Base-by-base conservation (phyloP, 1,284 basidiomycete genomes). In the Marasmius tenuissimus region DNA sequence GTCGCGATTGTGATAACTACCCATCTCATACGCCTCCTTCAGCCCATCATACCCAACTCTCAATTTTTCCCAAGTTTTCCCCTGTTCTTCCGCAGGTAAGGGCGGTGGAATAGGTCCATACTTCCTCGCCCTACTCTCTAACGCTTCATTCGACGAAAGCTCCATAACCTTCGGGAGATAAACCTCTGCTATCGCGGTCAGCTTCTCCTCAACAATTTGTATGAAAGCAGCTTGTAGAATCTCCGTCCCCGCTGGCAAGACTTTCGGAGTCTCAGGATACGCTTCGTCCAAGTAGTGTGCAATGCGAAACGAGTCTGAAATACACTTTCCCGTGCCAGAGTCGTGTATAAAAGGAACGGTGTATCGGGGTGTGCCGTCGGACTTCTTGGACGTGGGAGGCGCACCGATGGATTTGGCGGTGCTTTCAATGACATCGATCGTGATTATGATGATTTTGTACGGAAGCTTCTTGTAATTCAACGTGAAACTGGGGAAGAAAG, bases 121-220 rank as follows among this genome's bases (percentile, higher is more conserved):
- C 0, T 69, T 71, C 33, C 12, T 57, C 22, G 70, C 69, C 60
- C 75, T 77, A 34, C 65, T 73, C 74, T 12, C 27, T 50, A 53
- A 67, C 58, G 40, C 72, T 77, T 22, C 53, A 5, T 4, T 73
- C 7, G 52, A 12, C 3, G n/a, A 1, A 18, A 33, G 70, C 50
- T 71, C 71, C 37, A 75, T 54, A 11, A 52, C 51, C 5, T 18
- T 16, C 10, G 27, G 38, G 6, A 50, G 34, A 2, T 14, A 34
- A n/a, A 40, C 38, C 1, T 39, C 18, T 27, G 18, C 37, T 34
- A 62, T 37, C n/a, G 45, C 48, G 18, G 22, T 27, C 48, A 60
- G 14, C 16, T 27, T 27, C 14, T 16, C 18, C 5, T 12, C 37
- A 7, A 62, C 40, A 5, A 12, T 35, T 1, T 53, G 45, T n/a